Evolutionary conservation across 2,329 filamentous ascomycete genomes (phyloP), one percentile per base, ranked within the genome.

Genomic region (Calonectria leucothoes): DNA sequence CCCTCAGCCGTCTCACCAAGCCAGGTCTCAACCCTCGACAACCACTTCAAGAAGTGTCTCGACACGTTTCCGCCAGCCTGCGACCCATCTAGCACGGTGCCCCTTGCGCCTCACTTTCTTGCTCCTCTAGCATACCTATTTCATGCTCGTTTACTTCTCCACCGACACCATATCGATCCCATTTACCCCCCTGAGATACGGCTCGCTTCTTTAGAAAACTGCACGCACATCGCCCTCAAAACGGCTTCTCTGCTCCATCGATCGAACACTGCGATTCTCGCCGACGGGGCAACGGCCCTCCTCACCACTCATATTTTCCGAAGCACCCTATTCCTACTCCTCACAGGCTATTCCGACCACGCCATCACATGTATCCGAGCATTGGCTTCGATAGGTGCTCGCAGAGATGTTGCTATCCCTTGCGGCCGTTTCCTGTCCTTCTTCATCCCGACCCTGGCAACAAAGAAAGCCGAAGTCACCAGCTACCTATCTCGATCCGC

Each of bases 261-360:
- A 64, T 88, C 87, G 82, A 90, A 89, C 31, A 85, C 89, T 4
- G 88, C 90, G 12, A 87, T 95, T 1, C 66, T 80, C 29, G 89
- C 91, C 6, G 90, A 92, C 39, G 91, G 92, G 14, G 92, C 95
- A 4, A 95, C 93, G 1, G 91, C 93, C 5, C 91, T 96, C 77
- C 88, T 97, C 11, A 94, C 95, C 70, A 92, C 91, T 17, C 97
- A 98, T 82, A 89, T 98, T 55, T 98, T 97, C 91, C 93, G 96
- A 27, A 97, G 94, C 80, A 90, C 94, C 2, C 88, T 98, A 0
- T 92, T 98, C 70, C 87, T 98, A 6, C 90, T 96, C 27, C 91
- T 97, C 66, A 90, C 91, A 1, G 93, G 93, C 51, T 93, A 95
- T 66, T 94, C 93, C 81, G 91, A 93, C 6, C 89, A 92, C 2